phyloP scores from a whole-genome alignment of 176 grass and related monocot genomes.

The Aegilops bicornis region DNA sequence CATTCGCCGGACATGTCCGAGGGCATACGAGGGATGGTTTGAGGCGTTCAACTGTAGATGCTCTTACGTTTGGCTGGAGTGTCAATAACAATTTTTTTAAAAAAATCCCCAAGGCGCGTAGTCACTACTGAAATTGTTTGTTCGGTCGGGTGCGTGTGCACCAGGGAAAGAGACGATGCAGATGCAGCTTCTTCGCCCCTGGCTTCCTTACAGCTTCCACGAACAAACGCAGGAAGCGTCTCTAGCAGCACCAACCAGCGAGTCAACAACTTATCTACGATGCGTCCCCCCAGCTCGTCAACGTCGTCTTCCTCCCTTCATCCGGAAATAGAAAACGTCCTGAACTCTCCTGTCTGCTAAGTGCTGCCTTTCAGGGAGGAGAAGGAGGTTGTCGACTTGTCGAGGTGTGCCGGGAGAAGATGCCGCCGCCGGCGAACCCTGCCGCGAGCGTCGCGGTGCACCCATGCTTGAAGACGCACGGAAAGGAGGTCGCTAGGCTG shows the following conservation, averaged over 20 bases:
- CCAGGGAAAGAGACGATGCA: background rate
- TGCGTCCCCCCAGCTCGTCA: background rate
- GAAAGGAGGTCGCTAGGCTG: conserved; percentile 25
- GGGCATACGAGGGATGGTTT: too few species aligned
- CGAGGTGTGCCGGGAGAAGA: background rate
- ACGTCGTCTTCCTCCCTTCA: background rate
- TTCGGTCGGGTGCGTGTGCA: background rate
- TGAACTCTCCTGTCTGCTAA: too few species aligned
- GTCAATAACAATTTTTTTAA: too few species aligned
- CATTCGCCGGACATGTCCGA: too few species aligned
- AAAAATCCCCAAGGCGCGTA: too few species aligned
- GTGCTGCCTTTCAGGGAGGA: background rate
- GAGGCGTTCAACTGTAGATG: too few species aligned
- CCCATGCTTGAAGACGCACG: conserved; percentile 33
- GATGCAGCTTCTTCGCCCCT: background rate
- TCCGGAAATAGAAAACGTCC: background rate
- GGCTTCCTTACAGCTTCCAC: background rate
- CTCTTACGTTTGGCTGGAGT: too few species aligned
- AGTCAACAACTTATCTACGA: background rate
- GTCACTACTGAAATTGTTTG: background rate
- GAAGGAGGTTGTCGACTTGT: background rate
- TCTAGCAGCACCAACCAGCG: background rate
- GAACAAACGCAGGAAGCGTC: background rate
- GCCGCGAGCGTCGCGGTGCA: background rate
- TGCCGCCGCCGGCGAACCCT: background rate